These are phyloP conservation scores for Epicoccum nigrum DNA, from an alignment of 2,329 filamentous ascomycete genomes.

Conservation along the genomic window DNA sequence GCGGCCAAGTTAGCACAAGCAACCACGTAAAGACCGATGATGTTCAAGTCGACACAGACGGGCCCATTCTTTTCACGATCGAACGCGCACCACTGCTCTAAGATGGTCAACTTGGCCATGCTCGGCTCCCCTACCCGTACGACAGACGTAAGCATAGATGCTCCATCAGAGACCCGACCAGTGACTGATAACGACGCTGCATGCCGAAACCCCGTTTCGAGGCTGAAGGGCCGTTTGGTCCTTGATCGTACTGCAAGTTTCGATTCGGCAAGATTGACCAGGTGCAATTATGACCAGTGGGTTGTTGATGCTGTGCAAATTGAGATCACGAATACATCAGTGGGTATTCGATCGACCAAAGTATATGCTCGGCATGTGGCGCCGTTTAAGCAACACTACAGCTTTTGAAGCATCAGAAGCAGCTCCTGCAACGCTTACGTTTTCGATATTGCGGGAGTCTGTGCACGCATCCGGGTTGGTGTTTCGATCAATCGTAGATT, in stretches of 20 bases:
- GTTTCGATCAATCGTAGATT: constrained; percentile 11
- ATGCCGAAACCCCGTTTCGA: not conserved
- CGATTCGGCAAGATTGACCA: not conserved
- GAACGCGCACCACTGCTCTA: constrained; percentile 38
- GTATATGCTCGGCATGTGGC: too few species aligned
- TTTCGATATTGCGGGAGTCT: constrained; percentile 17
- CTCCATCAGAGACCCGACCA: not conserved
- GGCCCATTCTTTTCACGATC: constrained; percentile 56
- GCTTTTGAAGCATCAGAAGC: not conserved
- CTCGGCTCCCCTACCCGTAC: not conserved
- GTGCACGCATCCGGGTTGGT: constrained; percentile 4
- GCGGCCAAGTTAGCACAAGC: constrained; percentile 56
- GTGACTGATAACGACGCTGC: not conserved
- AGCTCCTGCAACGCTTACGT: not conserved
- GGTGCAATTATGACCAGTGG: too few species aligned
- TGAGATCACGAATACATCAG: too few species aligned
- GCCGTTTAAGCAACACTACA: not conserved
- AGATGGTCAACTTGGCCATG: not conserved
- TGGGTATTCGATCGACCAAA: too few species aligned
- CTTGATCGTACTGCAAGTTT: not conserved
- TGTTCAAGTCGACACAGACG: constrained; percentile 49
- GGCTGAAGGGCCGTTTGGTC: not conserved
- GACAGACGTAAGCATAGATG: not conserved
- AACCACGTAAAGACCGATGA: constrained; percentile 54
- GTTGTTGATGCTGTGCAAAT: too few species aligned